Evolutionary conservation across 768 basidiomycete genomes (phyloP).

Genomic region (Clitopilus hobsonii): DNA sequence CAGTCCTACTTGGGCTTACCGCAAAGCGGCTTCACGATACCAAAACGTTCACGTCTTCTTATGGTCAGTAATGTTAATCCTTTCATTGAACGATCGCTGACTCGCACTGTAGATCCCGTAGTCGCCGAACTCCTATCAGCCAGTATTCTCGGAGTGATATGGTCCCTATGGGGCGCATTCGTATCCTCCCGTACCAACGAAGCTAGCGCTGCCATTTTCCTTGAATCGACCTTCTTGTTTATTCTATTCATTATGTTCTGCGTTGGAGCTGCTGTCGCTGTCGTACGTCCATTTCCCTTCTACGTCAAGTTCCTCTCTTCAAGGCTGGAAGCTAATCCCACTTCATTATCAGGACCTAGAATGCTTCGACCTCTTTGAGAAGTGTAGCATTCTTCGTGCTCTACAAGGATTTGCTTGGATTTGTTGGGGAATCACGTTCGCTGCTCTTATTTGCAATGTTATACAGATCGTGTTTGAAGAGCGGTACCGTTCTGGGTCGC

Average conservation of each 20-base stretch:
- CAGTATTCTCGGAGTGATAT: constrained; percentile 56
- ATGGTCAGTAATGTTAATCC: too few relatives aligned
- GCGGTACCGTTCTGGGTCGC: neutral
- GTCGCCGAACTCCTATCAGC: constrained; percentile 65
- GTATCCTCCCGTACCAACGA: neutral
- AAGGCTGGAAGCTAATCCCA: too few relatives aligned
- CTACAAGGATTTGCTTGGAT: constrained; percentile 71
- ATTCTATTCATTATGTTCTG: constrained; percentile 60
- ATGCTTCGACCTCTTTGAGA: constrained; percentile 43
- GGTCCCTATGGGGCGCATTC: constrained; percentile 38
- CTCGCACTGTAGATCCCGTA: constrained; percentile 48
- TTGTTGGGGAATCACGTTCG: constrained; percentile 46
- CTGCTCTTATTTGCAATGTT: constrained; percentile 9
- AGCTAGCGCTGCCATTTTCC: neutral
- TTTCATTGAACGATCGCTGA: neutral
- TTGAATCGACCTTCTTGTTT: constrained; percentile 45
- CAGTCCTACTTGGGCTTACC: neutral
- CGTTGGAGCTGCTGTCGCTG: constrained; percentile 56
- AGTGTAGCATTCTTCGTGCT: constrained; percentile 57
- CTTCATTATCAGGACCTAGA: neutral
- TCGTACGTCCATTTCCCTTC: constrained; percentile 29
- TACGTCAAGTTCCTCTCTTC: neutral
- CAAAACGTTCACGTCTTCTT: neutral
- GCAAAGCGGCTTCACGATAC: neutral
- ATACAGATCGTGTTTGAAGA: neutral